Evolutionary conservation across 2,329 filamentous ascomycete species (phyloP), one percentile per base, ranked within the genome.

Genomic region (Ophiocordyceps sinensis): DNA sequence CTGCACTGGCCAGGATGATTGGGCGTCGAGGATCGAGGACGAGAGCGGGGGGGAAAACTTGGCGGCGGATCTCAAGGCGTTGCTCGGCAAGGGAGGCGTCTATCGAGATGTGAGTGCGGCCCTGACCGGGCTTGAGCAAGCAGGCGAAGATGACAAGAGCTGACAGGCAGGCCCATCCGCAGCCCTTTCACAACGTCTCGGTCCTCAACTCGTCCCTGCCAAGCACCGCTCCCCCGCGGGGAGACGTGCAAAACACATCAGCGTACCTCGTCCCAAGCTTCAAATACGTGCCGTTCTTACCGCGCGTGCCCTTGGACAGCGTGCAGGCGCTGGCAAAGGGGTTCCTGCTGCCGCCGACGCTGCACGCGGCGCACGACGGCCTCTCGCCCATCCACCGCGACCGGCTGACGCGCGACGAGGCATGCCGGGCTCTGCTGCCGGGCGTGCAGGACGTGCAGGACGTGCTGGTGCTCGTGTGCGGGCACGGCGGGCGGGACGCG

Each of bases 181-280:
- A 94, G 85, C 86, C 87, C 29, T 93, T 82, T 58, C 83, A 88
- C 61, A 85, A 88, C 57, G 63, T 93, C 43, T 73, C 86, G 23
- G 66, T 89, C 42, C 77, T 85, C 19, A 85, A 85, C 52, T 73
- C 82, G 12, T 94, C 85, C 0, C 80, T 94, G 50, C 66, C 71
- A 10, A 74, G 81, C 28, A 70, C 70, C 8, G 55, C 60, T n/a
- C 64, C 63, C 3, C 59, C 59, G 29, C 60, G 66, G 23, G 54
- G 48, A 13, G 56, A 66, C 15, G 57, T 70, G 42, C 69, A 70
- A 56, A 71, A 59, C 17, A 72, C 73, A 0, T 86, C 82, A 1
- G 83, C 73, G 2, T 83, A 89, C 53, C 69, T 94, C 17, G 75
- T 94, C 28, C 88, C 88, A 3, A 79, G 76, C 57, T 94, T 94